Conservation (phyloP, 2,329 filamentous ascomycete genomes). For the Dothistroma septosporum region DNA sequence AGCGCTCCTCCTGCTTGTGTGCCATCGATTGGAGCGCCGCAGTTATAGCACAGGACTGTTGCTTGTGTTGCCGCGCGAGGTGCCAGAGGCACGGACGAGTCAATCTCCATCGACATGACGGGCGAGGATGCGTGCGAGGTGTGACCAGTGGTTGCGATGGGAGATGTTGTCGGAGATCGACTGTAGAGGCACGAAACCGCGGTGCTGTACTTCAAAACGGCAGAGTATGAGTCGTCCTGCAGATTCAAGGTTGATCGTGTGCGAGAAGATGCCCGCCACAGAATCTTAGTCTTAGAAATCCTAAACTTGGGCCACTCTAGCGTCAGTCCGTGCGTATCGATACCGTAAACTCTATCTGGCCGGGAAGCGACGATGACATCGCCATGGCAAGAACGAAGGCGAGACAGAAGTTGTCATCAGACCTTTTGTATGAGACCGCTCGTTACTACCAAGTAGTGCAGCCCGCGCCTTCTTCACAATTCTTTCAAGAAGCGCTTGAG, state of each 20-base stretch:
- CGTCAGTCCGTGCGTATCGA: not conserved
- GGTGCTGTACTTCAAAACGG: not conserved
- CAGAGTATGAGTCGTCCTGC: not conserved
- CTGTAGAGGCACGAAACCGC: not conserved
- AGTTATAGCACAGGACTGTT: slow-evolving; percentile 97
- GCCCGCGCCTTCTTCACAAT: not conserved
- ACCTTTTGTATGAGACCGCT: not conserved
- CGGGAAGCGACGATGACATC: not conserved
- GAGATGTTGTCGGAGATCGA: not conserved
- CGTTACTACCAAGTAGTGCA: not conserved
- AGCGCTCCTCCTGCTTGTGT: slow-evolving; percentile 80
- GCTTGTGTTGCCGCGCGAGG: slow-evolving; percentile 32
- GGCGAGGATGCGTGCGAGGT: not conserved
- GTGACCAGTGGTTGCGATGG: not conserved
- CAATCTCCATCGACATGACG: slow-evolving; percentile 39
- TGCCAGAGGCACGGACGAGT: slow-evolving; percentile 30
- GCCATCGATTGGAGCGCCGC: slow-evolving; percentile 91
- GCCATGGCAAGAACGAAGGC: not conserved
- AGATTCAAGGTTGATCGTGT: not conserved
- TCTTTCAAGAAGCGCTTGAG: not conserved
- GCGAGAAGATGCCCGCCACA: not conserved
- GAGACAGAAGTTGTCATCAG: not conserved
- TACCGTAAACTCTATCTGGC: not conserved
- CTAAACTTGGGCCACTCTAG: not conserved
- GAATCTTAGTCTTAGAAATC: not conserved